Base-by-base conservation (phyloP, 257 asterid species). In the Solanum chmielewskii region DNA sequence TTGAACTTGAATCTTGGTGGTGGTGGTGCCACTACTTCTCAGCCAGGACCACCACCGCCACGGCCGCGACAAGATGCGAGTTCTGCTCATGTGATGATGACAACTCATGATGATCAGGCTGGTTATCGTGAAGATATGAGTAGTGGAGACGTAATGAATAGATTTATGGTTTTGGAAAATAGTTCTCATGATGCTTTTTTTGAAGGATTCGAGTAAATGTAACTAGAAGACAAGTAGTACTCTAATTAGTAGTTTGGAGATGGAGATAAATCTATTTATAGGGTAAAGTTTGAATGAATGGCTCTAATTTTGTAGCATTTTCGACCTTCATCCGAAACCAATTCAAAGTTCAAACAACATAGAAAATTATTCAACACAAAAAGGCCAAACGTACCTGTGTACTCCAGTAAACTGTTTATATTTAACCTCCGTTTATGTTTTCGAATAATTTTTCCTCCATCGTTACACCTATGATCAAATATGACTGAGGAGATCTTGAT, bases 1-100 rank as follows among this genome's bases (percentile, higher is more conserved):
- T 82, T 96, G 83, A 93, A 94, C 87, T 89, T 96, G 84, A 95
- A 96, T 92, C 95, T 96, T 7, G 91, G 95, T 14, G 91, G 95
- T 0, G 94, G 93, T 9, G 90, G 91, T 4, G 81, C 83, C n/a
- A 42, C 88, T 84, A 37, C 87, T 0, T 37, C 93, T 16, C 94
- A 89, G 75, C 88, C 4, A 2, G 35, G 35, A 31, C 35, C 35
- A 3, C 92, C 76, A 12, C 90, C 87, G 6, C 86, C 4, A 2
- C 92, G 71, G 16, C 90, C 87, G 6, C 86, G 86, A 11, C 93
- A 91, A 6, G 96, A 92, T 29, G 88, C 86, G 87, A 39, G 85
- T 39, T 84, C 93, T 16, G 80, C 92, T 47, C 88, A 81, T 29
- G 90, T 88, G 35, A 88, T 68, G 7, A 86, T 84, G 3, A 62